Base-by-base conservation (phyloP, 129 eudicot genomes). In the Deinandra increscens region DNA sequence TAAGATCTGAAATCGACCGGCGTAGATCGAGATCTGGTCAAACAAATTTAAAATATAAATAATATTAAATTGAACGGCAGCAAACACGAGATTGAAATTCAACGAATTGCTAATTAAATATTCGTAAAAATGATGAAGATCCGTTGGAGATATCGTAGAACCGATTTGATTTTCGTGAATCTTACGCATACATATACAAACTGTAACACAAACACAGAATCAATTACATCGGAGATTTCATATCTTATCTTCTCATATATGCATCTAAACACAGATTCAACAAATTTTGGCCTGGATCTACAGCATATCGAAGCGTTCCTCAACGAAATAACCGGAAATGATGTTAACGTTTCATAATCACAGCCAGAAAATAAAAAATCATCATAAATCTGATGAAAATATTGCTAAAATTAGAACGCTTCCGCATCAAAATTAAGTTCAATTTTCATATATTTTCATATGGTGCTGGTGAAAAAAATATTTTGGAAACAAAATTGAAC, bases 1-100 rank as follows among this genome's bases (percentile, higher is more conserved):
- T 61, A 66, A 44, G 43, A 75, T 74, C 80, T 62, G 74, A 54
- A 63, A 69, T 69, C 51, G 39, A 58, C 63, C 11, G 46, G 34
- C n/a, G 42, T 62, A 17, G 69, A 80, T 45, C 74, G 71, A 56
- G 83, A 85, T 80, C 85, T 62, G 75, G 91, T 82, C 85, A 80
- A 77, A 80, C 33, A 23, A 64, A 43, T 7, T 37, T 17, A 34
- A 23, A 64, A 43, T 7, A 29, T 17, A 34, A 49, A 76, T 37
- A 60, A 76, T 70, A 69, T 45, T 37, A 36, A 65, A 55, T 37
- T 39, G 31, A 49, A 23, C 31, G 31, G 31, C 31, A 3, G 31
- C 31, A 26, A 26, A 3, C 31, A 26, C 31, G 31, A 26, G 31
- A 26, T 26, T 26, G 31, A 26, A 26, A 26, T 26, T 26, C 31